Conservation (phyloP, 1,139 yeast species). For the Tardiomyces blankii region DNA sequence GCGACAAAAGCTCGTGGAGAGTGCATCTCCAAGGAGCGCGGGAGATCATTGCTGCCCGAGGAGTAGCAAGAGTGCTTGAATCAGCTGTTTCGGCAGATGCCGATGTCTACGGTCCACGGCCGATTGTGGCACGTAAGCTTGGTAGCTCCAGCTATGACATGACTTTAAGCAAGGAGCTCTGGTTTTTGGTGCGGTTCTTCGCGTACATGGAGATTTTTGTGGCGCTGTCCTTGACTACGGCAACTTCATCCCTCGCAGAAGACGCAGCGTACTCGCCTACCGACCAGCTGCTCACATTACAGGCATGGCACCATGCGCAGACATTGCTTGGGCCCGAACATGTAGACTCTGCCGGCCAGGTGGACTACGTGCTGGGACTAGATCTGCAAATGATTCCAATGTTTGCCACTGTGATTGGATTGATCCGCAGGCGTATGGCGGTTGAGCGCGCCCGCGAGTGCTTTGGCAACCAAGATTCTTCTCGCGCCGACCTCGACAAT, state of each 20-base stretch:
- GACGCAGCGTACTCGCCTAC: slow-evolving; percentile 3
- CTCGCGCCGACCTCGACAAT: background rate
- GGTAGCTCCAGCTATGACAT: too few relatives aligned
- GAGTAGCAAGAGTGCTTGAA: slow-evolving; percentile 21
- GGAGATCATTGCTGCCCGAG: slow-evolving; percentile 50
- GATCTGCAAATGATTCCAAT: slow-evolving; percentile 42
- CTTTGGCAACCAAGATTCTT: too few relatives aligned
- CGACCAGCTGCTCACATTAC: background rate
- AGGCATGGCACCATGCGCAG: too few relatives aligned
- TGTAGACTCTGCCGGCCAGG: slow-evolving; percentile 19
- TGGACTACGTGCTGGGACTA: slow-evolving; percentile 44
- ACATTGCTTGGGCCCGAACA: too few relatives aligned
- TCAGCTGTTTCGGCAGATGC: too few relatives aligned
- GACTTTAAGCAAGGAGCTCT: slow-evolving; percentile 29
- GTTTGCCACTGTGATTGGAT: slow-evolving; percentile 35
- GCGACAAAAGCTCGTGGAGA: slow-evolving; percentile 36
- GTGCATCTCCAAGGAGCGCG: slow-evolving; percentile 61
- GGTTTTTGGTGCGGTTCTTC: slow-evolving; percentile 59
- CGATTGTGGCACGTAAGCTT: too few relatives aligned
- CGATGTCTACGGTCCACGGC: too few relatives aligned
- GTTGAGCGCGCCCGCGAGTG: background rate
- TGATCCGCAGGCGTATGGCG: slow-evolving; percentile 27
- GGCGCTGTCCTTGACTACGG: slow-evolving; percentile 29
- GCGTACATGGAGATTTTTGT: slow-evolving; percentile 62
- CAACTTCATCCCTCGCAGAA: slow-evolving; percentile 17